Conservation (phyloP, 306 rosid species). For the Hippophae rhamnoides region DNA sequence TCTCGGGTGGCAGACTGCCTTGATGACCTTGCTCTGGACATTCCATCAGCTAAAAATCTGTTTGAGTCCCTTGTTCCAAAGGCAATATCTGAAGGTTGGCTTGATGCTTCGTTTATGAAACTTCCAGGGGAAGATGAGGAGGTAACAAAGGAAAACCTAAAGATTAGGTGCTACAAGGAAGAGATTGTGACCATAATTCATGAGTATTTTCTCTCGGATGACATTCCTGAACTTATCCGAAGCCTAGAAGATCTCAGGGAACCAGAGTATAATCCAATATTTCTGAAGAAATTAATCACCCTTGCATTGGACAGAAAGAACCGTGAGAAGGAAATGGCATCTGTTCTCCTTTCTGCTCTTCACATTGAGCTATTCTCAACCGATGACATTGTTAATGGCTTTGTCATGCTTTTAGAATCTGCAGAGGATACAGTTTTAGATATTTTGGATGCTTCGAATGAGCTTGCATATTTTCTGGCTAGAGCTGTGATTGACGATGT, state of each 20-base stretch:
- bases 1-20: conserved; percentile 84
- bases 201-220: conserved; percentile 89
- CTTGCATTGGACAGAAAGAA: conserved; percentile 96
- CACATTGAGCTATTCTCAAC: conserved; percentile 91
- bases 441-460: conserved; percentile 93
- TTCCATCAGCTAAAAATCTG: conserved; percentile 70
- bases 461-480: conserved; percentile 84
- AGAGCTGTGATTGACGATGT: conserved; percentile 97
- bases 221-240: conserved; percentile 84
- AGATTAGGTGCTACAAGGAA: conserved; percentile 60
- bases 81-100: conserved; percentile 92
- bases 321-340: conserved; percentile 98
- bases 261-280: conserved; percentile 73
- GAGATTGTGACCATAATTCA: conserved; percentile 83
- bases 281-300: conserved; percentile 84
- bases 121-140: conserved; percentile 52
- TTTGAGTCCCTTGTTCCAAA: conserved; percentile 57
- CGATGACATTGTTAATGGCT: conserved; percentile 82
- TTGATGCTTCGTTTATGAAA: conserved; percentile 64
- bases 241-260: conserved; percentile 82
- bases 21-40: conserved; percentile 95
- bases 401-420: conserved; percentile 74
- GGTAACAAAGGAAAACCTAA: conserved; percentile 45
- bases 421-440: conserved; percentile 94
- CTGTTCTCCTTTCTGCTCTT: conserved; percentile 89